Evolutionary conservation across 192 early-diverging fungal species (phyloP), one percentile per base, ranked within the genome.

Genomic region (Funneliformis geosporum): DNA sequence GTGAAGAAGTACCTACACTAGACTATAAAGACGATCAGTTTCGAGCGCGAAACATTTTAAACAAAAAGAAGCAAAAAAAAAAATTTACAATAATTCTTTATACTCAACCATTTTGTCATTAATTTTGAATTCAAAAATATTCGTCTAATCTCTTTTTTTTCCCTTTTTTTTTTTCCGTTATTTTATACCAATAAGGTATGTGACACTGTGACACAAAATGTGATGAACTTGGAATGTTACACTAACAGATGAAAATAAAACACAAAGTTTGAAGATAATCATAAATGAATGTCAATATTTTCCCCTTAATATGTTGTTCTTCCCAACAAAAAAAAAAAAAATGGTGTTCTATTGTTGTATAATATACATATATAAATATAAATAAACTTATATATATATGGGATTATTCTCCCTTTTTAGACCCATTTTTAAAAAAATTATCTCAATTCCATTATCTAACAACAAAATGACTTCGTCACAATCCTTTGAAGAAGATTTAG

Each of bases 401-500:
- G 6, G 7, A 1, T 4, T 21, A 18, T 55, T 18, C 21, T 55
- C 18, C 50, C 0, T 55, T 21, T 33, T 33, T 33, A 2, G 50
- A 7, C 16, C 4, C 16, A 55, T 55, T 11, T 33, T 2, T 33
- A 2, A 33, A 33, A 33, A 33, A 33, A 55, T 18, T 55, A 55
- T 21, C 50, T 55, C 50, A 55, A 6, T 55, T 55, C 50, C 16
- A 50, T 50, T 65, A 33, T 65, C 8, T 12, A 65, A 28, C 14
- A 38, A 43, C 18, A 75, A 21, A 27, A 75, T 47, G 50, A 21
- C 73, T 60, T 7, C 38, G 4, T 50, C 81, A 18, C 65, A 81
- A 69, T 69, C 78, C 38, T 80, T 87, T 79, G 79, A 79, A 18
- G 85, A 90, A 68, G 90, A 91, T 71, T 79, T 88, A 40, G 85